phyloP scores from a whole-genome alignment of 2,329 filamentous ascomycete genomes.

The Alternaria conjuncta region DNA sequence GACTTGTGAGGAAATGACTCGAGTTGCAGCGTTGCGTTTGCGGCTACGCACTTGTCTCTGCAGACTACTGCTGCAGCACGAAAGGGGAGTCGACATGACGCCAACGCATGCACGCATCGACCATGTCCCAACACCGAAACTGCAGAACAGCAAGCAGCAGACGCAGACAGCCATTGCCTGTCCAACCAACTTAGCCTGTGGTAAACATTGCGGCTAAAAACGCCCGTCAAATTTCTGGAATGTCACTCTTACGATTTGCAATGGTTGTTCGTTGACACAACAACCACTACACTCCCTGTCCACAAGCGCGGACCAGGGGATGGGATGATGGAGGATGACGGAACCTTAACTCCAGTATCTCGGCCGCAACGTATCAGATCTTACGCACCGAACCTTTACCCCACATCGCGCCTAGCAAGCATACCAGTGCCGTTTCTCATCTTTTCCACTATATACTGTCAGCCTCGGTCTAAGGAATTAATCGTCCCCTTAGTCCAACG shows the following conservation, averaged over 20 bases:
- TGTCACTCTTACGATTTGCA: not conserved
- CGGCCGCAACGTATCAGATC: not conserved
- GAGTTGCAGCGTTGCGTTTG: conserved; percentile 21
- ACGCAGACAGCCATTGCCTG: conserved; percentile 3
- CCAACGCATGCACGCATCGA: conserved; percentile 37
- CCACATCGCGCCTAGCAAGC: not conserved
- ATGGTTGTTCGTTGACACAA: not conserved
- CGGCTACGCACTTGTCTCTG: conserved; percentile 21
- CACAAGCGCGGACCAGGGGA: not conserved
- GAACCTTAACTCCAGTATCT: not conserved
- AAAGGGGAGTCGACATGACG: conserved; percentile 37
- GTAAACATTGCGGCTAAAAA: conserved; percentile 12
- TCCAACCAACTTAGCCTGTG: conserved; percentile 33
- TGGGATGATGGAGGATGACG: not conserved
- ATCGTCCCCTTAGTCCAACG: not conserved
- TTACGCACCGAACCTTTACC: not conserved
- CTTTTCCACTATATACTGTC: not conserved
- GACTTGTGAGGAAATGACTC: conserved; percentile 22
- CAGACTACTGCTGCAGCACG: conserved; percentile 27
- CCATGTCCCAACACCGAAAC: conserved; percentile 21
- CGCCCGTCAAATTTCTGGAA: not conserved
- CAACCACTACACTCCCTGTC: not conserved
- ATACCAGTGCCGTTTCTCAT: not conserved
- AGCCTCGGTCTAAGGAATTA: not conserved
- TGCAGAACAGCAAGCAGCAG: not conserved